A percentile compares a stretch with the other conserved stretches of the same genome.
Conservation (phyloP, 2,329 filamentous ascomycete genomes). For the Arthrobotrys iridis region DNA sequence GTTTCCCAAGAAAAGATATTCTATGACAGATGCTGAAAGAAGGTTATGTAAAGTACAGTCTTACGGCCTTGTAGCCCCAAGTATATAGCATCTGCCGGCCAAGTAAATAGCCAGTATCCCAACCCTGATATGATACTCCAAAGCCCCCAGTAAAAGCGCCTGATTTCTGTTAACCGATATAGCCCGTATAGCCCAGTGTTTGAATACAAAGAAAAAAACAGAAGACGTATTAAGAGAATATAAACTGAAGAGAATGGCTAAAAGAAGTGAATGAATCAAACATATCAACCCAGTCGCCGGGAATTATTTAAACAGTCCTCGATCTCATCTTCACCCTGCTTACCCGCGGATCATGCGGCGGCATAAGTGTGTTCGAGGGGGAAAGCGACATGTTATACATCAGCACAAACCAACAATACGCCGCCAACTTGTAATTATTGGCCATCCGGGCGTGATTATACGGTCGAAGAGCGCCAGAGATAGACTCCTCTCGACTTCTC, state of each 20-base stretch:
- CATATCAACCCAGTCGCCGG: not conserved
- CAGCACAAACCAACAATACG: conserved; percentile 48
- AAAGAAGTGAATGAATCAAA: not conserved
- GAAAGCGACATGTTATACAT: conserved; percentile 49
- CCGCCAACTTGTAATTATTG: conserved; percentile 34
- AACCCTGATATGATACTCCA: conserved; percentile 7
- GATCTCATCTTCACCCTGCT: conserved; percentile 31
- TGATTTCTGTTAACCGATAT: conserved; percentile 17
- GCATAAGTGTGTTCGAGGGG: not conserved
- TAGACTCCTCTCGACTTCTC: not conserved
- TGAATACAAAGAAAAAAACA: not conserved
- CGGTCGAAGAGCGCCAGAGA: conserved; percentile 32
- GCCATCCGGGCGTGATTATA: conserved; percentile 44
- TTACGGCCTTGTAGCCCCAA: conserved; percentile 2
- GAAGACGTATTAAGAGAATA: not conserved
- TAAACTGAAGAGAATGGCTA: not conserved
- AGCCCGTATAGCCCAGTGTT: no score
- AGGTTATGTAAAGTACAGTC: not conserved
- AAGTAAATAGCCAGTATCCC: not conserved
- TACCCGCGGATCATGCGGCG: conserved; percentile 13
- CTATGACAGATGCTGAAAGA: not conserved
- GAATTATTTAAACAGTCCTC: conserved; percentile 16
- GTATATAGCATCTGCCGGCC: no score
- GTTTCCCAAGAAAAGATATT: not conserved
- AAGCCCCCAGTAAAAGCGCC: conserved; percentile 16